Evolutionary conservation across 129 eudicot genomes (phyloP), one percentile per base, ranked within the genome.

Genomic region (Chrysanthemum lavandulifolium): DNA sequence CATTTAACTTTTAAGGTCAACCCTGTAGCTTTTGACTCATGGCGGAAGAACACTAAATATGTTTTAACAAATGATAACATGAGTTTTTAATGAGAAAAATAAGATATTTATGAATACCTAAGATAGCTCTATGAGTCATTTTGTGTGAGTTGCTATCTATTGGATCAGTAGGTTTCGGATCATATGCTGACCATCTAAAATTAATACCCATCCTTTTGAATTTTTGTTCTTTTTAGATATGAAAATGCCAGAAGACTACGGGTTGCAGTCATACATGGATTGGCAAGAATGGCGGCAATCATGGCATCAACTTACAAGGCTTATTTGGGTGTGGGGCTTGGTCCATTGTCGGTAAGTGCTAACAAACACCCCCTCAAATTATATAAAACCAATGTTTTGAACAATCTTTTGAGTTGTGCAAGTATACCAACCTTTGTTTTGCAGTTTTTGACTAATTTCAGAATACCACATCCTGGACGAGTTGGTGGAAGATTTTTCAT

Each of bases 251-350:
- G 99, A 83, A 95, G 67, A 67, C 73, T 95, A 56, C 84, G 99
- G 33, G 99, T 95, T 80, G 96, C 97, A 45, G 80, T 89, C 31
- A 95, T 95, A 65, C 99, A 95, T 73, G 97, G 97, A 64, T 83
- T 95, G 49, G 99, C 99, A 33, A 86, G 99, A 82, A 88, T 95
- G 94, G 99, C 99, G 75, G 99, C 99, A 78, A 86, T 90, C 43
- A 95, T 95, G 99, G 99, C 97, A 31, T 83, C 99, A 81, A 95
- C 99, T 25, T 95, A 95, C 82, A 95, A 90, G 80, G 97, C 99
- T 27, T 95, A 95, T 79, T 82, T 95, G 71, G 99, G 99, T 3
- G 96, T 86, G 4, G 99, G 99, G 33, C 97, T 95, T 68, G 99
- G 99, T 63, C 99, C 99, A 25, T 72, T 95, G 72, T 95, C 99